Evolutionary conservation across 352 stramenopile genomes (phyloP).

Genomic region (Phytopythium helicoides): DNA sequence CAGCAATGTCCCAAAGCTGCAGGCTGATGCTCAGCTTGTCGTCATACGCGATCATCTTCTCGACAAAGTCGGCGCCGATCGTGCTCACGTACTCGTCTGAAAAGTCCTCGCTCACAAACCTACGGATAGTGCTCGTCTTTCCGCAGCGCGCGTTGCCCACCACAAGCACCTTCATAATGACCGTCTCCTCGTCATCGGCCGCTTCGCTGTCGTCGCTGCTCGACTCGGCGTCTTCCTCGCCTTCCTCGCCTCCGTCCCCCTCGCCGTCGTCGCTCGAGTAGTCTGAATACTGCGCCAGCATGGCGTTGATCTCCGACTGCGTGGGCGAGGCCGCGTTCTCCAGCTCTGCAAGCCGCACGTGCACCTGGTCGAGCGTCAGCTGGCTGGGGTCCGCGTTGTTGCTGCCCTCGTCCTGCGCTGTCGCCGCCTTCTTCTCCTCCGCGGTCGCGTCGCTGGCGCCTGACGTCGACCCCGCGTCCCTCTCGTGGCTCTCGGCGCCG

Average conservation of each 20-base stretch:
- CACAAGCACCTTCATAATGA: constrained; percentile 86
- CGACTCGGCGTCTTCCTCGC: background rate
- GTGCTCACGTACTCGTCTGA: constrained; percentile 84
- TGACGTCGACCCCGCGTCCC: background rate
- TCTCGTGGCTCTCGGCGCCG: constrained; percentile 9
- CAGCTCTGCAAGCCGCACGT: constrained; percentile 42
- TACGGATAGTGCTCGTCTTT: constrained; percentile 86
- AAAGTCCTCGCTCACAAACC: constrained; percentile 71
- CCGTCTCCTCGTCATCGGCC: constrained; percentile 23
- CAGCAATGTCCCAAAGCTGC: constrained; percentile 88
- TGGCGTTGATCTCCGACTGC: constrained; percentile 56
- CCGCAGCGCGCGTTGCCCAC: constrained; percentile 86
- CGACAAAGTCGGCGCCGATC: constrained; percentile 84
- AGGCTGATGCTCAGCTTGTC: constrained; percentile 55
- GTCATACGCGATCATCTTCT: constrained; percentile 75
- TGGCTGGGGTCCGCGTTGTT: background rate
- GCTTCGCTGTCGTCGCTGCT: constrained; percentile 11
- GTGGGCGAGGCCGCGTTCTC: constrained; percentile 39
- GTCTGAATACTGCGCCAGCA: constrained; percentile 55
- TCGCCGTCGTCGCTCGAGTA: constrained; percentile 18
- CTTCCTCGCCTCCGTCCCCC: constrained; percentile 5
- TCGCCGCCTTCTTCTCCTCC: background rate
- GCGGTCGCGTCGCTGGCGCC: background rate
- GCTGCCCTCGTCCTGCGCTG: background rate
- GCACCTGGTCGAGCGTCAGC: constrained; percentile 47